Base-by-base conservation (phyloP, 192 early-diverging fungal species). In the Paraglomus brasilianum region DNA sequence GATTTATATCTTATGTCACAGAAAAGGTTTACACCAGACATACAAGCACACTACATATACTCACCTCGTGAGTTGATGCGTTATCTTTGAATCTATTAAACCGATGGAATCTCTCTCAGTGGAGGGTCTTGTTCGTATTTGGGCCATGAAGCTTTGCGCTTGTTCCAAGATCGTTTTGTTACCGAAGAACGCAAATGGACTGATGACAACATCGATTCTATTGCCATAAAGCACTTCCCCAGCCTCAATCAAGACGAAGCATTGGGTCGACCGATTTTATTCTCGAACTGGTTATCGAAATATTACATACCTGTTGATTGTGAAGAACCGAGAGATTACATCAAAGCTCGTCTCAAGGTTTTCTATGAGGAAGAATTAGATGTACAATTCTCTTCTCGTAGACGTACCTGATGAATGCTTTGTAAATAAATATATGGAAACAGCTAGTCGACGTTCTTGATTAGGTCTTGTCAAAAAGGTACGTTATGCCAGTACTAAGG, bases 321-420 rank as follows among this genome's bases (percentile, higher is more conserved):
- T 53, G 92, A 94, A 22, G 87, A 90, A 66, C 82, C 98, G 62
- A 89, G 95, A 61, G 94, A 96, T 13, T 98, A 93, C 77, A 91
- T 91, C 41, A 88, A 90, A 66, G 95, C 94, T 19, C 90, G 98
- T 42, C 85, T 98, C 44, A 94, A 95, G 76, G 93, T 95, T 48
- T 99, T 99, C 72, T 98, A 96, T 79, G 98, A 99, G 79, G 98
- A 99, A 80, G 98, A 99, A 82, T 86, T 98, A 44, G 98, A 99
- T 77, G 93, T 96, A 10, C 93, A 87, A 13, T 83, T 99, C 60
- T 70, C 75, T 17, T n/a, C n/a, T n/a, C n/a, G n/a, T n/a, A n/a
- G n/a, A n/a, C n/a, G n/a, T n/a, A n/a, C n/a, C n/a, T n/a, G n/a
- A n/a, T n/a, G n/a, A n/a, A n/a, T n/a, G n/a, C n/a, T n/a, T n/a